Evolutionary conservation across 163 green algal species (phyloP).

Genomic region (Volvox carteri): DNA sequence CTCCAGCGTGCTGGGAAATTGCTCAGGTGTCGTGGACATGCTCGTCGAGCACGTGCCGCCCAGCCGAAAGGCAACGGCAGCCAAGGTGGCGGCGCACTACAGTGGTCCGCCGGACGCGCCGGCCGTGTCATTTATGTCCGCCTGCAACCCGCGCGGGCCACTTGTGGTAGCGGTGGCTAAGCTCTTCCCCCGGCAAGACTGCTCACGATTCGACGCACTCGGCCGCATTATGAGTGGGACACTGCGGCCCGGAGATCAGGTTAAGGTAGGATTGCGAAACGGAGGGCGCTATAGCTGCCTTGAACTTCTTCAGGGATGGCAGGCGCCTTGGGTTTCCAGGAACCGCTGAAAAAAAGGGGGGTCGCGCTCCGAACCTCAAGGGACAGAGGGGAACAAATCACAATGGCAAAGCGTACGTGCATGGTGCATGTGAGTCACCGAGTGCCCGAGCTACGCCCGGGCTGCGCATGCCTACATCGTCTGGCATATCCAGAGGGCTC

Average conservation of each 20-base stretch:
- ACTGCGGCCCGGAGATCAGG: constrained; percentile 86
- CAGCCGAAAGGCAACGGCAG: constrained; percentile 75
- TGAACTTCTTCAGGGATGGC: background rate
- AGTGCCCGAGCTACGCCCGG: no score
- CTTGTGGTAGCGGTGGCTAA: constrained; percentile 94
- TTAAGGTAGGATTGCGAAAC: constrained; percentile 55
- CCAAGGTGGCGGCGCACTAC: constrained; percentile 82
- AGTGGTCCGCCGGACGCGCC: constrained; percentile 61
- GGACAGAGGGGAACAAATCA: no score
- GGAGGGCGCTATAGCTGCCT: background rate
- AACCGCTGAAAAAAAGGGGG: no score
- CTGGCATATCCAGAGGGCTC: no score
- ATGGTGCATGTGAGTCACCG: no score
- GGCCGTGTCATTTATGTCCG: constrained; percentile 81
- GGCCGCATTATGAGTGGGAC: constrained; percentile 94
- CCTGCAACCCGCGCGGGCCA: constrained; percentile 87
- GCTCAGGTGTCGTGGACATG: constrained; percentile 92
- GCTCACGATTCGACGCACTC: constrained; percentile 91
- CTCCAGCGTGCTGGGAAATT: constrained; percentile 84
- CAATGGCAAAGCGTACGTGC: no score
- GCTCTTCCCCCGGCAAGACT: constrained; percentile 95
- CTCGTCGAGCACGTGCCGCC: constrained; percentile 89
- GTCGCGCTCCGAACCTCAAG: no score
- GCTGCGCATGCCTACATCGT: no score
- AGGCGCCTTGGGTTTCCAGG: no score